A percentile compares a stretch with the other conserved stretches of the same genome.
Evolutionary conservation across 305 asterid species (phyloP).

Genomic region (Euphrasia arctica): DNA sequence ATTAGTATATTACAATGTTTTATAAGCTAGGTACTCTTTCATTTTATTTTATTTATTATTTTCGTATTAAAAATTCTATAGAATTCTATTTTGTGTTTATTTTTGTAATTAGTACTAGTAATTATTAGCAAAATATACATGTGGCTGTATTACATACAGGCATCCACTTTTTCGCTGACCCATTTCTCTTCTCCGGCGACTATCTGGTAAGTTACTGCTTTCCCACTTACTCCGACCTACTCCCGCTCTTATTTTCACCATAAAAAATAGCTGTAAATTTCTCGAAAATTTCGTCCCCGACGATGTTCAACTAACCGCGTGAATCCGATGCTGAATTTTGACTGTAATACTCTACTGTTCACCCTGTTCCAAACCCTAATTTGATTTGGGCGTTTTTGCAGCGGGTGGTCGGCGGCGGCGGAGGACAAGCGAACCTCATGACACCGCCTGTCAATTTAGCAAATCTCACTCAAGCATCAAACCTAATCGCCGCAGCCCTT

Average conservation of each 20-base stretch:
- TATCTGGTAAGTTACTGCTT: not conserved
- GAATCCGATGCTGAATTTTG: not conserved
- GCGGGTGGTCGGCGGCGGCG: not conserved
- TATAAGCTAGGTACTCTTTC: no score
- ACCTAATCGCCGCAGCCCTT: constrained; percentile 9
- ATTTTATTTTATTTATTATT: no score
- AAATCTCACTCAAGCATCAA: not conserved
- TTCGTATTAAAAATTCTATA: no score
- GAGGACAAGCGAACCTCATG: not conserved
- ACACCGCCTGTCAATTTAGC: not conserved
- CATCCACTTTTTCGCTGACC: not conserved
- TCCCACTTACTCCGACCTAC: not conserved
- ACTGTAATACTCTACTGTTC: no score
- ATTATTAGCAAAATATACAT: no score
- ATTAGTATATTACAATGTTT: no score
- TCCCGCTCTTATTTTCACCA: not conserved
- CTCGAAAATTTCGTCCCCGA: not conserved
- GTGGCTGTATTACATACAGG: no score
- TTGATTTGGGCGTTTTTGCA: not conserved
- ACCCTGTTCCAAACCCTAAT: not conserved
- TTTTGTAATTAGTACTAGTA: no score
- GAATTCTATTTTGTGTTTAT: no score
- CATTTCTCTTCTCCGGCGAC: not conserved
- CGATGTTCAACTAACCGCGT: not conserved
- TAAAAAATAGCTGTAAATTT: not conserved